Evolutionary conservation across 208 protist species (phyloP).

Genomic region (Pavlovales sp.): DNA sequence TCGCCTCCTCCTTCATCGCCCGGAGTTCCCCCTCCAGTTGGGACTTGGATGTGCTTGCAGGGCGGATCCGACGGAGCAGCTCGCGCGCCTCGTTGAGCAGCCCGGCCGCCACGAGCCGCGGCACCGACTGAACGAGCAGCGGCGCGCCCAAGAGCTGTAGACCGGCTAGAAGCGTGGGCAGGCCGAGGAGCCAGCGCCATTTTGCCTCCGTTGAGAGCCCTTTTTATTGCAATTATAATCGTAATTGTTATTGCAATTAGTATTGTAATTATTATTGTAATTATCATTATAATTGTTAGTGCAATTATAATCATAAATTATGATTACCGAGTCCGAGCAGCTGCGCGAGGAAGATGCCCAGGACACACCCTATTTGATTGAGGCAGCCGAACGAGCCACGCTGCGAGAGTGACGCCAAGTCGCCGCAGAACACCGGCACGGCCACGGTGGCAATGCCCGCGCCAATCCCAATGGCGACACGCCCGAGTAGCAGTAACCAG

Average conservation of each 20-base stretch:
- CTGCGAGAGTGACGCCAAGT: not conserved
- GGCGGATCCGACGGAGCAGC: no score
- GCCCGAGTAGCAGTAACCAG: not conserved
- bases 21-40: no score
- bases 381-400: not conserved
- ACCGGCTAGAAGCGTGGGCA: not conserved
- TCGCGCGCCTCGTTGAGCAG: no score
- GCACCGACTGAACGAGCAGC: not conserved
- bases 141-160: not conserved
- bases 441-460: not conserved
- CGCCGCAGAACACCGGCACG: not conserved
- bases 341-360: not conserved
- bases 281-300: no score
- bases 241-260: no score
- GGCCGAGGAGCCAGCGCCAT: not conserved
- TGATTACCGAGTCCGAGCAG: not conserved
- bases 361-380: not conserved
- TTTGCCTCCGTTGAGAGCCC: not conserved
- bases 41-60: no score
- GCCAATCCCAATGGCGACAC: not conserved
- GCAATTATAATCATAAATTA: no score
- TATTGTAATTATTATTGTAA: no score
- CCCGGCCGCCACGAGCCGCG: not conserved
- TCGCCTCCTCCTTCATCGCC: no score
- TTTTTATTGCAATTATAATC: no score